A percentile compares a stretch with the other conserved stretches of the same genome.
phyloP scores from a whole-genome alignment of 148 eudicot genomes.

The Arbutus unedo region DNA sequence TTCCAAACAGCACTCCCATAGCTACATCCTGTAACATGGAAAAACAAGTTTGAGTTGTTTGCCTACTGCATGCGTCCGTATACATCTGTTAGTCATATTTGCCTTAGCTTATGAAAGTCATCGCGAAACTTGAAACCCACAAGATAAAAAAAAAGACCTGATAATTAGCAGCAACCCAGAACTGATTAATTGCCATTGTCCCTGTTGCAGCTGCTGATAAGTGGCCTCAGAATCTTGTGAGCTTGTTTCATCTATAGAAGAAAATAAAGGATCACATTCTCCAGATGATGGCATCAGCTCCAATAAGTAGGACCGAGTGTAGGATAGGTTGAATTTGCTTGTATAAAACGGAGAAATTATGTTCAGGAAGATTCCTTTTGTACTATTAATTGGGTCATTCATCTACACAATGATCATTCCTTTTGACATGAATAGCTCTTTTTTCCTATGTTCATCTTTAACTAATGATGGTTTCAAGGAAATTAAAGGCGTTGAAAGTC shows the following conservation, averaged over 20 bases:
- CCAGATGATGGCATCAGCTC: constrained; percentile 45
- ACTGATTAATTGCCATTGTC: constrained; percentile 76
- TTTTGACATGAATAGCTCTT: too few species aligned
- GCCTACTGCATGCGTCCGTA: too few species aligned
- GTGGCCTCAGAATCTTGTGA: constrained; percentile 54
- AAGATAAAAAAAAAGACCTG: constrained; percentile 50
- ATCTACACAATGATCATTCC: background rate
- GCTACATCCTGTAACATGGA: constrained; percentile 70
- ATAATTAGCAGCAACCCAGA: constrained; percentile 89
- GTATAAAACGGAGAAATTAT: background rate
- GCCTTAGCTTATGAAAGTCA: background rate
- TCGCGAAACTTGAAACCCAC: too few species aligned
- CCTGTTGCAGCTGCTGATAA: constrained; percentile 71
- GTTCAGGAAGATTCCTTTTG: background rate
- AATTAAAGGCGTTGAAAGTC: too few species aligned
- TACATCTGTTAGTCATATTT: too few species aligned
- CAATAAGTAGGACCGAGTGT: constrained; percentile 13
- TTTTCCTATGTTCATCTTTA: too few species aligned
- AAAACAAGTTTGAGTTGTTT: too few species aligned
- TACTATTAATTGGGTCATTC: background rate
- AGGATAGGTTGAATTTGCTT: background rate
- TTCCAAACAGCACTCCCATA: constrained; percentile 80
- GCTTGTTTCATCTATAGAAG: constrained; percentile 79
- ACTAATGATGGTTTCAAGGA: too few species aligned
- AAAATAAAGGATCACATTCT: constrained; percentile 85